Base-by-base conservation (phyloP, 140 eudicot genomes). In the Stevia rebaudiana region DNA sequence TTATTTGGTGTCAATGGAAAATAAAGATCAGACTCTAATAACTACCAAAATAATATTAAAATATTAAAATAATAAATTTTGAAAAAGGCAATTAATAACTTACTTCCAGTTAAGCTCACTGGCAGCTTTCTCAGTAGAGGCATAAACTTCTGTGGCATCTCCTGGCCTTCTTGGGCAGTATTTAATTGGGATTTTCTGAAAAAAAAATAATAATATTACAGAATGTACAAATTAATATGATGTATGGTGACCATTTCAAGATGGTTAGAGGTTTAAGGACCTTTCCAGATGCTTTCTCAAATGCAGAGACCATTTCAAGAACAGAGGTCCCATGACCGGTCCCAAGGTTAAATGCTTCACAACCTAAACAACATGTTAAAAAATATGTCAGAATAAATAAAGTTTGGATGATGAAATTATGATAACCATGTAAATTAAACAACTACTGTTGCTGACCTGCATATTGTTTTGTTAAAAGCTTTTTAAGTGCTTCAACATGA, bases 281-380 rank as follows among this genome's bases (percentile, higher is more conserved):
- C 95, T 92, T 85, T 67, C 86, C 88, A n/a, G 96, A 92, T 37
- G 96, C 98, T 74, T 72, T 85, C 83, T 92, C 95, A 44, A 92
- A 92, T 2, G 95, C 96, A 62, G 85, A 74, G 15, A 92, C 96
- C 98, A 92, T 92, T 76, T 92, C 95, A 41, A 92, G 94, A 51
- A 92, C 98, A 52, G 96, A 85, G 53, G 87, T 84, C 39, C 98
- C 98, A 33, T 68, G 56, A 6, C 96, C 96, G 25, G 98, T 92
- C 55, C 96, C 98, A 81, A 92, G 70, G 80, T 92, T 92, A 71
- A 84, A 88, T 40, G 95, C 95, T 56, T 74, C 60, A 81, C 96
- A 86, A 51, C 95, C 96, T 88, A 58, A 59, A 16, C 22, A 42
- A 23, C 70, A 71, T 40, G 28, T 4, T 1, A 1, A 28, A 28